Base-by-base conservation (phyloP, 257 asterid species). In the Leptodermis oblonga region DNA sequence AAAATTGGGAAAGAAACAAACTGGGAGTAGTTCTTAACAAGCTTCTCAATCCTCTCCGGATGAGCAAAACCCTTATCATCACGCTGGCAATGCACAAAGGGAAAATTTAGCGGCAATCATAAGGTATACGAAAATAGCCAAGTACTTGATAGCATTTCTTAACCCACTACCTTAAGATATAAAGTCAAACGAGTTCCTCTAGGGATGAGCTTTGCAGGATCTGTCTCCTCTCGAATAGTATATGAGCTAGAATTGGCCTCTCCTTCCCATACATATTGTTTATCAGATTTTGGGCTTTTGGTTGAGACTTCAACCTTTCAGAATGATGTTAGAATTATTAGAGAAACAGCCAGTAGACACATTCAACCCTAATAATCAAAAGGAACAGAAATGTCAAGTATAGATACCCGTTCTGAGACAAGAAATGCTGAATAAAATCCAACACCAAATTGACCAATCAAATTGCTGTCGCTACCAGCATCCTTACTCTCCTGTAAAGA, bases 381-480 rank as follows among this genome's bases (percentile, higher is more conserved):
- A 58, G 22, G 30, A 46, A 39, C 36, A 48, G 4, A 60, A 63
- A 41, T 60, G 26, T 54, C 53, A 37, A 68, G 25, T 14, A 49
- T 18, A 17, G 83, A 64, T 82, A 91, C 99, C 88, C 87, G 80
- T 69, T 94, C 99, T 70, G 97, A 78, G 68, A 94, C 97, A 72
- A 94, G 95, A 82, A 94, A 93, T 33, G 99, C 84, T 14, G 99
- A 93, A 82, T 93, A 93, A 83, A 93, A 93, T 69, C 99, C 99
- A 70, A 93, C 99, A 62, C 99, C 99, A 80, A 94, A 94, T 83
- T 94, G 99, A 69, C 97, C 99, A 76, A 94, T 94, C 71, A 94
- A 85, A 79, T 93, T 93, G 87, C 99, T 89, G 79, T 94, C 99
- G 48, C 81, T 62, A 48, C 97, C 97, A 73, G 97, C 88, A 78